Evolutionary conservation across 192 early-diverging fungal species (phyloP).

Genomic region (Gamsiella multidivaricata): DNA sequence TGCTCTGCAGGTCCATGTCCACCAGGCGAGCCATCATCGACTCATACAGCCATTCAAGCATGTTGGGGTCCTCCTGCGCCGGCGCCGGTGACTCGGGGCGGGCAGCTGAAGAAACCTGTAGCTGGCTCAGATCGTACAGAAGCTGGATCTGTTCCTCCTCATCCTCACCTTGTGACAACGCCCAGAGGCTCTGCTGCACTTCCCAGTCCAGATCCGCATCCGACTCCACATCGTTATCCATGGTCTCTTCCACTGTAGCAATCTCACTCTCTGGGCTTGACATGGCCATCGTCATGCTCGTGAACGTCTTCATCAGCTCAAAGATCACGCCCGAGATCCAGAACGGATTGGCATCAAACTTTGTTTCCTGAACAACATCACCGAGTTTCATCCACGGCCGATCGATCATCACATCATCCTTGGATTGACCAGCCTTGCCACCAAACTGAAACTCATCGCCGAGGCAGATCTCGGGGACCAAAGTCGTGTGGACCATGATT

Average conservation of each 20-base stretch:
- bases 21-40: conserved; percentile 53
- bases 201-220: conserved; percentile 37
- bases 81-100: background rate
- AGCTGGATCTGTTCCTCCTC: conserved; percentile 41
- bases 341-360: conserved; percentile 4
- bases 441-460: conserved; percentile 44
- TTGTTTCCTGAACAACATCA: background rate
- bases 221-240: background rate
- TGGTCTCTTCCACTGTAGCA: background rate
- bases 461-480: conserved; percentile 50
- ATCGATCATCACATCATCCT: conserved; percentile 24
- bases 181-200: conserved; percentile 41
- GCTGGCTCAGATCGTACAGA: conserved; percentile 23
- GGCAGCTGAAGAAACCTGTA: background rate
- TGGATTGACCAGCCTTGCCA: conserved; percentile 4
- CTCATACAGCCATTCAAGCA: conserved; percentile 49
- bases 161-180: conserved; percentile 20
- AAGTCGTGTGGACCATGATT: conserved; percentile 49
- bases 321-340: conserved; percentile 18
- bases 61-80: conserved; percentile 46
- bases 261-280: background rate
- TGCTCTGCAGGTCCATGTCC: conserved; percentile 38
- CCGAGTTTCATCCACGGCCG: conserved; percentile 34
- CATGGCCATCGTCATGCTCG: conserved; percentile 4
- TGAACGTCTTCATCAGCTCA: conserved; percentile 40